Percentiles rank a stretch among this genome's conserved stretches.
Conservation (phyloP, 805 yeast species). For the Saccharomycopsis sp. region DNA sequence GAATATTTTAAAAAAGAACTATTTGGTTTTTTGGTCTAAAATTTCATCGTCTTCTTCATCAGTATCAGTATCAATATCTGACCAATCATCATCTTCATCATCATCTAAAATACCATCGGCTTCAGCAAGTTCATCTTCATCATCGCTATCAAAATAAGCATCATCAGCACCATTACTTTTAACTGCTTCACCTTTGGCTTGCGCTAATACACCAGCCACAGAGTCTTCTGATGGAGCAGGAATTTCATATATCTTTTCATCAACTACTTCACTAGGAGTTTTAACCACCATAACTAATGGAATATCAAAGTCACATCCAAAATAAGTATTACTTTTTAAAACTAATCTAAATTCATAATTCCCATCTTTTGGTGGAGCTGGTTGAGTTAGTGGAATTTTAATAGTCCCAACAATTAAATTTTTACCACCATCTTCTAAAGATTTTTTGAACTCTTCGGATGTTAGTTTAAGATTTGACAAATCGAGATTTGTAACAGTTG, state of each 20-base stretch:
- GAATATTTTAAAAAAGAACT: background rate
- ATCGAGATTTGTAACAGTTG: slow-evolving; percentile 39
- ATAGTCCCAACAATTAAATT: slow-evolving; percentile 53
- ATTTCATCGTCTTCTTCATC: slow-evolving; percentile 44
- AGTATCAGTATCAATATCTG: slow-evolving; percentile 55
- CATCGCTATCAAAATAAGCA: slow-evolving; percentile 28
- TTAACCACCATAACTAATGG: slow-evolving; percentile 60
- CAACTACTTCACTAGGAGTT: slow-evolving; percentile 11
- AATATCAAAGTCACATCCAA: slow-evolving; percentile 70
- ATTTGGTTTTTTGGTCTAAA: slow-evolving; percentile 16
- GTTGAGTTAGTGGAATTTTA: slow-evolving; percentile 60
- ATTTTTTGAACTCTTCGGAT: slow-evolving; percentile 35
- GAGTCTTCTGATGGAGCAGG: slow-evolving; percentile 63
- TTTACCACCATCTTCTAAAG: slow-evolving; percentile 24
- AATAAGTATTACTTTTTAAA: slow-evolving; percentile 65
- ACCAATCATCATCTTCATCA: slow-evolving; percentile 32
- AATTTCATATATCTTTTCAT: slow-evolving; percentile 41
- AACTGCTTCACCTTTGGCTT: slow-evolving; percentile 44
- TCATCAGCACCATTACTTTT: slow-evolving; percentile 31
- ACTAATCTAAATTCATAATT: slow-evolving; percentile 57
- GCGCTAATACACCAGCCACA: slow-evolving; percentile 65
- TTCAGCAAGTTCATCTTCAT: slow-evolving; percentile 26
- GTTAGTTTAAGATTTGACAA: slow-evolving; percentile 43
- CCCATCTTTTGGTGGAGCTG: slow-evolving; percentile 70
- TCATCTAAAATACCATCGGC: slow-evolving; percentile 27